Evolutionary conservation across 257 asterid species (phyloP).

Genomic region (Paraleonurus japonicus): DNA sequence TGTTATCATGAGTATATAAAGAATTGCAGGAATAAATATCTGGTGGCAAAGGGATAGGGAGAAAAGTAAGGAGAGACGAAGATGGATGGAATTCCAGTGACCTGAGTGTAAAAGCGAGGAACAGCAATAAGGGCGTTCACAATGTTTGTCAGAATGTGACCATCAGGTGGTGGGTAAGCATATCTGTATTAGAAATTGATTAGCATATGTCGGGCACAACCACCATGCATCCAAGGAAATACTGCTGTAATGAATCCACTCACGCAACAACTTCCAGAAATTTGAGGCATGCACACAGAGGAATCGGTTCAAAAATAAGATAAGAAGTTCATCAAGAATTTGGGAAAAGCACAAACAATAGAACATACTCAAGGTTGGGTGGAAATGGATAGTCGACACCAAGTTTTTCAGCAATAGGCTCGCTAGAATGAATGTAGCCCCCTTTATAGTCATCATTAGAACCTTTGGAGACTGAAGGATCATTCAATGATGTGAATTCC

Average conservation of each 20-base stretch:
- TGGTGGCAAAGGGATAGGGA: background rate
- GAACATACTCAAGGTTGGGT: slow-evolving; percentile 82
- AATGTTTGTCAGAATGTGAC: slow-evolving; percentile 82
- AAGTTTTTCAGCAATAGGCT: slow-evolving; percentile 78
- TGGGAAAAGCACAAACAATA: background rate
- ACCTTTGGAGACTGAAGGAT: slow-evolving; percentile 32
- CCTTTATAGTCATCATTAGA: slow-evolving; percentile 30
- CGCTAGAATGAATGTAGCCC: slow-evolving; percentile 31
- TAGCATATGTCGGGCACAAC: background rate
- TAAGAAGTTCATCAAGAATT: background rate
- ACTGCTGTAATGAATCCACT: slow-evolving; percentile 15
- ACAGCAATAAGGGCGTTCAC: slow-evolving; percentile 97
- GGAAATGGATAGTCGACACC: slow-evolving; percentile 95
- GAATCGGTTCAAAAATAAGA: background rate
- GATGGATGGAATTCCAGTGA: slow-evolving; percentile 21
- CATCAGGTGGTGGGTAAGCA: slow-evolving; percentile 94
- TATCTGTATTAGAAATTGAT: slow-evolving; percentile 54
- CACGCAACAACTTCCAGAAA: slow-evolving; percentile 9
- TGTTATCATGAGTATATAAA: slow-evolving; percentile 24
- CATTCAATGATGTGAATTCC: slow-evolving; percentile 28
- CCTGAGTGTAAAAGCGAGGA: slow-evolving; percentile 97
- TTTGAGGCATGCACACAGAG: background rate
- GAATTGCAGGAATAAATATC: background rate
- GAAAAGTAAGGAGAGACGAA: background rate
- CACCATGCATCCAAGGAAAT: slow-evolving; percentile 1